A percentile compares a stretch with the other conserved stretches of the same genome.
phyloP scores from a whole-genome alignment of 768 basidiomycete species.

The Termitomyces sp. region DNA sequence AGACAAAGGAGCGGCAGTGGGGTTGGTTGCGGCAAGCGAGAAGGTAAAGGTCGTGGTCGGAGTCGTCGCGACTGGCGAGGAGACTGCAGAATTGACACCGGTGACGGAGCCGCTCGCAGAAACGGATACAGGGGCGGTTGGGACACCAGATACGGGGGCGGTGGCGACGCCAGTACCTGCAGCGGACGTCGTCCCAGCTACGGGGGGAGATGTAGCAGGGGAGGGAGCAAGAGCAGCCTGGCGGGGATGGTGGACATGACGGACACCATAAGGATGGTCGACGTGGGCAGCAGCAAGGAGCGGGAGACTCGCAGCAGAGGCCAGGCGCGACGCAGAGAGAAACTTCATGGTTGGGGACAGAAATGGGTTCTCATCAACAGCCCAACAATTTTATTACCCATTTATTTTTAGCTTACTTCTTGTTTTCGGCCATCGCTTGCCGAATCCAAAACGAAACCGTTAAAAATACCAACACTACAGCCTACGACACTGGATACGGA shows the following conservation, averaged over 20 bases:
- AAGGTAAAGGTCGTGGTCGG: slow-evolving; percentile 40
- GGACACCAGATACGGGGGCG: slow-evolving; percentile 11
- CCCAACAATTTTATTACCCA: background rate
- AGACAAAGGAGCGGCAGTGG: slow-evolving; percentile 59
- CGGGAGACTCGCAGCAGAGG: slow-evolving; percentile 36
- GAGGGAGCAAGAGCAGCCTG: slow-evolving; percentile 14
- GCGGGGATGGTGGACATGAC: slow-evolving; percentile 24
- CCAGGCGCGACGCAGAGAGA: slow-evolving; percentile 24
- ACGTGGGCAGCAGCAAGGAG: slow-evolving; percentile 40
- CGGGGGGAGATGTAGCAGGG: slow-evolving; percentile 8
- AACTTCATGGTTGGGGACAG: slow-evolving; percentile 32
- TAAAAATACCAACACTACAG: background rate
- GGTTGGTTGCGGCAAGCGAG: slow-evolving; percentile 49
- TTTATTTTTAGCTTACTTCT: background rate
- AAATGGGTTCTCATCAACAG: background rate
- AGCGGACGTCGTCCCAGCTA: slow-evolving; percentile 1
- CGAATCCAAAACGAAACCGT: slow-evolving; percentile 2
- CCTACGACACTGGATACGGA: background rate
- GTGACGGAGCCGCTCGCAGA: background rate
- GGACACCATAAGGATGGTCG: slow-evolving; percentile 11
- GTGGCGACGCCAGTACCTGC: slow-evolving; percentile 6
- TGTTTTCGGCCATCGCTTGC: slow-evolving; percentile 16
- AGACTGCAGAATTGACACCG: background rate
- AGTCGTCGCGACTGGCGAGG: slow-evolving; percentile 17
- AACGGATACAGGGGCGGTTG: background rate